Evolutionary conservation across 73 alveolate genomes (phyloP).

Genomic region (Urostyla sp.): DNA sequence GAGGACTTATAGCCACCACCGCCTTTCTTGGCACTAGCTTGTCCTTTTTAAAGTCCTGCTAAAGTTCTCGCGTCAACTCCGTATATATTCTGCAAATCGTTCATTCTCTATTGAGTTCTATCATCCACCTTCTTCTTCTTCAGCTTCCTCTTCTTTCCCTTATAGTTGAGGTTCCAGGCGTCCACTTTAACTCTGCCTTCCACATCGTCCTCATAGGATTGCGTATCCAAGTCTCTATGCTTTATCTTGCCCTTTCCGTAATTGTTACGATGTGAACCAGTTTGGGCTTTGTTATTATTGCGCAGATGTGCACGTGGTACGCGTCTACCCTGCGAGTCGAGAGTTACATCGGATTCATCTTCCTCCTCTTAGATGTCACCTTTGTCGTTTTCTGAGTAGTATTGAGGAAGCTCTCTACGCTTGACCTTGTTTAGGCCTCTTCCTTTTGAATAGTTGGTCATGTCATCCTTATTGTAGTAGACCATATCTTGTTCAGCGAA

Average conservation of each 20-base stretch:
- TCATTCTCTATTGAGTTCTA: slow-evolving; percentile 1
- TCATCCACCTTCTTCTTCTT: slow-evolving; percentile 42
- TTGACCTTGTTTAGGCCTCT: slow-evolving; percentile 57
- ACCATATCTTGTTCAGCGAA: slow-evolving; percentile 66
- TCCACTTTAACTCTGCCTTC: slow-evolving; percentile 52
- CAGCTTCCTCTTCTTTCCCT: slow-evolving; percentile 28
- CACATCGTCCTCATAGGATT: slow-evolving; percentile 23
- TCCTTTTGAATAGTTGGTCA: slow-evolving; percentile 47
- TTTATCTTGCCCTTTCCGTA: not conserved
- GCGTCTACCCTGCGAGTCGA: not conserved
- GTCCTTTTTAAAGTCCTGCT: slow-evolving; percentile 19
- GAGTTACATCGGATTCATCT: slow-evolving; percentile 5
- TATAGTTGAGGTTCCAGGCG: slow-evolving; percentile 45
- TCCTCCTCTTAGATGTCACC: slow-evolving; percentile 19
- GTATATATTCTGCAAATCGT: slow-evolving; percentile 29
- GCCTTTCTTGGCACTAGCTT: not conserved
- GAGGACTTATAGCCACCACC: not conserved
- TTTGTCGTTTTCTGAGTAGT: slow-evolving; percentile 35
- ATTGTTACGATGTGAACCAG: not conserved
- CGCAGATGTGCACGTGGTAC: no score
- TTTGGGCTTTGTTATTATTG: no score
- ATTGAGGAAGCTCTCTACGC: slow-evolving; percentile 7
- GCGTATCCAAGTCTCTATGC: not conserved
- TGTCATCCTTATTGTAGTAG: slow-evolving; percentile 55
- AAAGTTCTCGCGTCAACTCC: slow-evolving; percentile 56